Base-by-base conservation (phyloP, 164 flowering plant genomes). In the Kingdonia uniflora region DNA sequence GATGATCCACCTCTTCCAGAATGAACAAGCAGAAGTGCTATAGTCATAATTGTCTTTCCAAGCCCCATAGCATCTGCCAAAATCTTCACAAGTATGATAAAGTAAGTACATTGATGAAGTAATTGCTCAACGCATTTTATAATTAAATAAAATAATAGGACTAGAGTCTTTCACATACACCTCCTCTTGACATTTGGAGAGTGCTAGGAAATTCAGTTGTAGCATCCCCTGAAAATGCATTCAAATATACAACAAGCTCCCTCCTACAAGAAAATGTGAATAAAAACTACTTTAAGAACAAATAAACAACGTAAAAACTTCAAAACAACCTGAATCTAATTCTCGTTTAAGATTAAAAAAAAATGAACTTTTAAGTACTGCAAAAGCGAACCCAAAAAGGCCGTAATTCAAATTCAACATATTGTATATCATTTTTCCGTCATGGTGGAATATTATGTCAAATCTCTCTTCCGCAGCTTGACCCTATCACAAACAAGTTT, bases 51-150 rank as follows among this genome's bases (percentile, higher is more conserved):
- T 35, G 97, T 92, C 79, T 92, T 92, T 53, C 99, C 99, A 67
- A 92, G 95, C 52, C 99, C 99, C 97, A 92, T 92, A 16, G 99
- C 80, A 82, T 92, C 99, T 73, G 99, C 99, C 74, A 92, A 75
- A 74, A 92, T 89, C 99, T 92, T 66, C 66, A 78, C 56, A 62
- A 49, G 45, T 39, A 70, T 23, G 44, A 54, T 51, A 39, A 64
- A 49, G 55, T 71, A 53, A 75, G 55, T 57, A 61, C 12, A 26
- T 29, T 29, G 35, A 8, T 8, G 8, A 29, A 29, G 8, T 29
- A 3, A 29, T 29, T 29, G 35, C 35, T 3, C 35, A 29, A 29
- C 35, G 8, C 35, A 8, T 29, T 29, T n/a, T 29, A 29, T 3
- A 8, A 29, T 29, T 29, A 29, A 29, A 6, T 13, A 17, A 48